These are phyloP conservation scores for Punica granatum DNA, from an alignment of 345 rosid species.

Conservation along the genomic window DNA sequence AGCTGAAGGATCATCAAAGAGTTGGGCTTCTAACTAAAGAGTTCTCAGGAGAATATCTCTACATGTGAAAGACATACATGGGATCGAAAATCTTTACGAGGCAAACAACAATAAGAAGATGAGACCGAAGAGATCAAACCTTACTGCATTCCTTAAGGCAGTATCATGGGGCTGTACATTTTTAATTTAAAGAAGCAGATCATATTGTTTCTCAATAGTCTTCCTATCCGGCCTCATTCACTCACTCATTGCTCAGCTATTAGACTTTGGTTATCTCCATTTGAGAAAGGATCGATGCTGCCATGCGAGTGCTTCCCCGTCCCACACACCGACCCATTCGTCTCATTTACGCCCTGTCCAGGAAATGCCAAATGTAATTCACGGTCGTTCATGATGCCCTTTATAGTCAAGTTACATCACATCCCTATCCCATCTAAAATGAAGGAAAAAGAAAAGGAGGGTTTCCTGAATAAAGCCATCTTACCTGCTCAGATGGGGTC, in stretches of 20 bases:
- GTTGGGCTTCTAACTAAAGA: background rate
- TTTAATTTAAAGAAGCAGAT: slow-evolving; percentile 2
- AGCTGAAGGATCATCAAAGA: no score
- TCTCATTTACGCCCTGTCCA: background rate
- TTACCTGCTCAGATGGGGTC: slow-evolving; percentile 4
- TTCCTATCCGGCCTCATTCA: background rate
- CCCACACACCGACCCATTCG: background rate
- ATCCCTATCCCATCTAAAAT: background rate
- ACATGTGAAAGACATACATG: background rate
- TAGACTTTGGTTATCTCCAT: slow-evolving; percentile 3
- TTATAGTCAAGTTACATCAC: background rate
- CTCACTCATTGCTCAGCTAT: slow-evolving; percentile 1
- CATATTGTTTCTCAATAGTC: background rate
- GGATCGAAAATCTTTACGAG: background rate
- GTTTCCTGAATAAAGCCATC: background rate
- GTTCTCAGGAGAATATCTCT: background rate
- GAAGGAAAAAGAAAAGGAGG: background rate
- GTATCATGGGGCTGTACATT: slow-evolving; percentile 2
- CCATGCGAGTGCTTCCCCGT: background rate
- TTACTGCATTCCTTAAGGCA: slow-evolving; percentile 4
- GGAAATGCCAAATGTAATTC: background rate
- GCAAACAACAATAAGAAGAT: background rate
- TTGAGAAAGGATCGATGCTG: background rate
- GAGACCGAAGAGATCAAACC: background rate
- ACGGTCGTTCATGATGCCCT: background rate